Evolutionary conservation across 805 yeast genomes (phyloP), one percentile per base, ranked within the genome.

Genomic region (Metschnikowia hibisci): DNA sequence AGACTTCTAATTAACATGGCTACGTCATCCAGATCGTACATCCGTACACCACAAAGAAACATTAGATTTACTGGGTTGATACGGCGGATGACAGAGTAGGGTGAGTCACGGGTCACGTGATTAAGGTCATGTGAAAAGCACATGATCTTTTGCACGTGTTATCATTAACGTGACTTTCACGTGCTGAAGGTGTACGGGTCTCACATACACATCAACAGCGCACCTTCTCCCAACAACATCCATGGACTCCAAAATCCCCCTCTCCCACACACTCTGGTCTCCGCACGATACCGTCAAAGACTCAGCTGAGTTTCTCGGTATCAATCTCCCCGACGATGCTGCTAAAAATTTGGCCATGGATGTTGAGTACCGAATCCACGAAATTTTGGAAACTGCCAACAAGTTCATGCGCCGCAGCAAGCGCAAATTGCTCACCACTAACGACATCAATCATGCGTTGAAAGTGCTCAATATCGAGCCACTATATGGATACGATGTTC

Each of bases 301-400:
- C 69, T 96, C 87, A 12, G 96, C 97, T 0, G 99, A 93, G 60
- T 78, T 88, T 2, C 70, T 93, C 9, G 99, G 99, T 1, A 74
- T 93, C 29, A 80, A 70, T 44, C 69, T 93, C 37, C 86, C 87
- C 26, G 98, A 91, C 42, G 99, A 95, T 47, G 96, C 91, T 2
- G 85, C 96, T 37, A 87, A 88, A 58, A 87, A 93, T 49, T 69
- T 93, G 48, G 98, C 99, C 6, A 93, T 93, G 99, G 99, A 93
- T 61, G 95, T 93, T n/a, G 99, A 93, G 67, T 93, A 95, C 62
- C 78, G 99, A 49, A 87, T 93, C 51, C 91, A 91, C 62, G 98
- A 93, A 66, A 86, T 93, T 31, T 70, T 95, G 47, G 99, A 93
- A 62, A 96, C 93, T 52, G 98, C 99, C 15, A 80, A 85, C 43